Base-by-base conservation (phyloP, 805 yeast species). In the Pichia eremophila region DNA sequence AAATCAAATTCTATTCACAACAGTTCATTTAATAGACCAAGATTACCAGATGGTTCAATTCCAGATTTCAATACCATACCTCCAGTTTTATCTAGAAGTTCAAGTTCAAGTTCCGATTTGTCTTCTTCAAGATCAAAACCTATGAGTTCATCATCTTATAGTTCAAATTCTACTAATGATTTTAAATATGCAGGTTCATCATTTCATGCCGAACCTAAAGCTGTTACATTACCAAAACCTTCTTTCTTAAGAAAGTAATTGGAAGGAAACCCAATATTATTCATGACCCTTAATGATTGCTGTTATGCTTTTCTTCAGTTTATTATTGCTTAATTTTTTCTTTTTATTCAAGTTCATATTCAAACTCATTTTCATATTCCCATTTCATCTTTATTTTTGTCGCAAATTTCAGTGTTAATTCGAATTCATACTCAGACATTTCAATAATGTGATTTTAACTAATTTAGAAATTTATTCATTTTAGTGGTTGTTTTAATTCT, bases 141-240 rank as follows among this genome's bases (percentile, higher is more conserved):
- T 22, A 47, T 34, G 25, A 52, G 52, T 40, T 40, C 53, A 34
- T 50, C 54, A 10, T 41, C 49, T 9, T 45, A 49, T 28, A 40
- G 48, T 29, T 39, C 54, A 29, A 38, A 38, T 31, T 44, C 54
- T 15, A 47, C 54, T 14, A 49, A 54, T 18, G 41, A 52, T 29
- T 54, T 55, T 22, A 59, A 69, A 45, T 76, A 75, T 59, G 81
- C 81, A 46, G 81, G 81, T 31, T 72, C 79, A 36, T 73, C 80
- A 36, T 76, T 76, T 57, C 78, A 73, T 57, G 71, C 77, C 32
- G 74, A 78, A 25, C 81, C 81, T 1, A 75, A 76, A 34, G 79
- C 80, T 5, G 62, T 74, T 48, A 72, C 75, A 15, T 69, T 76
- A 51, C 81, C 81, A 17, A 76, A 75, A 53, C 81, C 81, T 10